Base-by-base conservation (phyloP, 1,139 yeast species). In the Hemisphaericaspora xylanilytica region DNA sequence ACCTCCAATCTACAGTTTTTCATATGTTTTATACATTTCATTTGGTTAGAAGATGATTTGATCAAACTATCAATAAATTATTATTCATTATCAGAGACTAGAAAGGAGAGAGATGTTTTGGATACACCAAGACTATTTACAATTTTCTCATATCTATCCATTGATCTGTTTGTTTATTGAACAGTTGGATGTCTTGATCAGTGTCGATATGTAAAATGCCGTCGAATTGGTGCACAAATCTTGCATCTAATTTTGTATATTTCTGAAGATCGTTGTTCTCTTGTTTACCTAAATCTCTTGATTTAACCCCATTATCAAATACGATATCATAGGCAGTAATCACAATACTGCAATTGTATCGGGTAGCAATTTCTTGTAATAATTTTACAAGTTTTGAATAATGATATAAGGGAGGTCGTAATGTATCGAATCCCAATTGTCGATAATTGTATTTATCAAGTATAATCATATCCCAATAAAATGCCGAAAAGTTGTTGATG, bases 301-400 rank as follows among this genome's bases (percentile, higher is more conserved):
- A 29, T 13, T 37, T 37, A 21, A 46, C 37, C 18, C 74, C 73
- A 28, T 49, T 51, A 29, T 68, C 73, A 46, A 55, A 65, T 2
- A 46, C 43, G 12, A 41, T 41, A 40, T 62, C 67, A 61, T 68
- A 67, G n/a, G 65, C 56, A 2, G 67, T 59, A 3, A 65, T 52
- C 6, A 70, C 39, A 3, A 67, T 50, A 32, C 62, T 61, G 41
- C 71, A 67, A 17, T 45, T 41, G 42, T 50, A 67, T 37, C 37
- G 48, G 47, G 9, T 59, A 42, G 4, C 33, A 25, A 14, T 44
- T 41, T 11, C 57, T n/a, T 9, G 49, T n/a, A 12, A 36, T 41
- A 27, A 34, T 39, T 28, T 22, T 4, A 16, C 11, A n/a, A 63
- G 24, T 12, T 40, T 46, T 8, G 32, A 25, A 40, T 58, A 64